Conservation (phyloP, 2,329 filamentous ascomycete genomes). For the Xylariomycetidae sp. region DNA sequence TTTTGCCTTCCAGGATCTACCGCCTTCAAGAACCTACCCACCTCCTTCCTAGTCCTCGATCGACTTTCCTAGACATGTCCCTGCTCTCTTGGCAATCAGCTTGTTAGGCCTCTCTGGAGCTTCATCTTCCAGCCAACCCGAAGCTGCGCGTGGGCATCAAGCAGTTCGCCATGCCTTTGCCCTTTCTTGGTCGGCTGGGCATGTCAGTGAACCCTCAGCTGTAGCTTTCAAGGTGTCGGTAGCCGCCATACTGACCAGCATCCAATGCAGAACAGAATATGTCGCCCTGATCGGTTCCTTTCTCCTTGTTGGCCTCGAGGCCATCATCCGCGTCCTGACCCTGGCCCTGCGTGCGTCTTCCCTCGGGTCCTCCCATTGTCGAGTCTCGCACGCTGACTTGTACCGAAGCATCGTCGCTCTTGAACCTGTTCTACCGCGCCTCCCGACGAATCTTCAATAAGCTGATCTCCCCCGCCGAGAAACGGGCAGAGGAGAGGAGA, state of each 20-base stretch:
- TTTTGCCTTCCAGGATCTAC: too few relatives aligned
- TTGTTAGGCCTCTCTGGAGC: constrained; percentile 10
- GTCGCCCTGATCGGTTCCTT: constrained; percentile 80
- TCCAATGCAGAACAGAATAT: constrained; percentile 65
- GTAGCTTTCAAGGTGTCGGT: neutral
- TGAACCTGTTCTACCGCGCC: constrained; percentile 73
- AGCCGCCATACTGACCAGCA: constrained; percentile 1
- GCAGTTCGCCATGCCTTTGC: constrained; percentile 29
- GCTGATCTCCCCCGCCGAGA: constrained; percentile 64
- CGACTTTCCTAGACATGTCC: constrained; percentile 14
- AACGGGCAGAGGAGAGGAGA: constrained; percentile 60
- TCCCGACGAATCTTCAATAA: constrained; percentile 80
- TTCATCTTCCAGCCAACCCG: constrained; percentile 6
- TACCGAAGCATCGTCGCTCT: constrained; percentile 76
- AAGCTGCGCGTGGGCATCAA: constrained; percentile 2
- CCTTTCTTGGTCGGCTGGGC: constrained; percentile 35
- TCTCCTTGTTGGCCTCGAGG: constrained; percentile 74
- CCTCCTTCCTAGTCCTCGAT: too few relatives aligned
- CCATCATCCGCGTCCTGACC: constrained; percentile 76
- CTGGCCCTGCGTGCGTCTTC: constrained; percentile 69
- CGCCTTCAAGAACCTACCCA: too few relatives aligned
- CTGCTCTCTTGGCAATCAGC: constrained; percentile 13
- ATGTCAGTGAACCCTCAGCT: constrained; percentile 23
- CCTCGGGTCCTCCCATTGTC: constrained; percentile 4
- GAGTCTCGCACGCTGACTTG: constrained; percentile 12